These are phyloP conservation scores for Syzygium syzygioides DNA, from an alignment of 441 rosid species.

Conservation along the genomic window DNA sequence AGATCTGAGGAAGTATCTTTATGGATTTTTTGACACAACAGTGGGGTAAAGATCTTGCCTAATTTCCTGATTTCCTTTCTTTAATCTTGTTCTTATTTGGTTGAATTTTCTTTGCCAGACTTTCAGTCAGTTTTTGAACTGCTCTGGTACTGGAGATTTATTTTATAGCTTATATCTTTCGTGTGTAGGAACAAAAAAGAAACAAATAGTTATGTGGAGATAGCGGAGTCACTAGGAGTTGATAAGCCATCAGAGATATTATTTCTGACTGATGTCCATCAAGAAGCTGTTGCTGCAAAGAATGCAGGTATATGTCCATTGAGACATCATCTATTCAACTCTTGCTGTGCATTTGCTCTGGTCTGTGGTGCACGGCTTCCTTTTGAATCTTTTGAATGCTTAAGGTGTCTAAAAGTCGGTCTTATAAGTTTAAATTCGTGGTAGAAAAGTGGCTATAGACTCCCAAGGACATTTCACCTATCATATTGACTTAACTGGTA, in stretches of 20 bases:
- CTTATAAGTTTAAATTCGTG: not conserved
- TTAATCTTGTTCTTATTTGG: not conserved
- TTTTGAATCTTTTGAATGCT: not conserved
- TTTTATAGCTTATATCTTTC: not conserved
- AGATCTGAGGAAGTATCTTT: slow-evolving; percentile 73
- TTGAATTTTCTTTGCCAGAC: not conserved
- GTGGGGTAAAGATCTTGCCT: slow-evolving; percentile 51
- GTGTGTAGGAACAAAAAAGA: slow-evolving; percentile 76
- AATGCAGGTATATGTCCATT: slow-evolving; percentile 55
- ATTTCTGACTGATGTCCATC: slow-evolving; percentile 74
- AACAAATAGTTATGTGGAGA: slow-evolving; percentile 63
- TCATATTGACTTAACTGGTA: not conserved
- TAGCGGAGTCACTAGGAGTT: slow-evolving; percentile 66
- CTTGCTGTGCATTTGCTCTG: not conserved
- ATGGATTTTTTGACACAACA: slow-evolving; percentile 82
- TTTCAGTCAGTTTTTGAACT: not conserved
- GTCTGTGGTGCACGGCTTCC: not conserved
- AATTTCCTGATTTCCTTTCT: not conserved
- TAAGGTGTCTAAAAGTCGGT: not conserved
- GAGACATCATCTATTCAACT: not conserved
- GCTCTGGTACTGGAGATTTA: not conserved
- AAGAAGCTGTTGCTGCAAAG: slow-evolving; percentile 88
- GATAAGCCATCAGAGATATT: slow-evolving; percentile 75
- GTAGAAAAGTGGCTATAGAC: not conserved
- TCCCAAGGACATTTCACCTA: not conserved